These are phyloP conservation scores for Centrapalus pauciflorus DNA, from an alignment of 129 eudicot species.

Conservation along the genomic window DNA sequence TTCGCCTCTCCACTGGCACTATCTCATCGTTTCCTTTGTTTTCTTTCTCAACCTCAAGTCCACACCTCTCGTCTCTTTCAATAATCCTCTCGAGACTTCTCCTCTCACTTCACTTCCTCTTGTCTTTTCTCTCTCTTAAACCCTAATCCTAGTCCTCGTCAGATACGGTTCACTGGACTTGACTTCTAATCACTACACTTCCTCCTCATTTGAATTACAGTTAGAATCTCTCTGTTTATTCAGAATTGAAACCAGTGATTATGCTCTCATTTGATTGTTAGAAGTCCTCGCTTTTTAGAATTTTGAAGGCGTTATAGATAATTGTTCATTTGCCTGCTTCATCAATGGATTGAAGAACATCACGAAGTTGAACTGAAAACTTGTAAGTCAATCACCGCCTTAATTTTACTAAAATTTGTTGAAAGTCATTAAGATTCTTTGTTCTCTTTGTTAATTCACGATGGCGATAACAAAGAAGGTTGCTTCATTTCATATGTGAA, in stretches of 20 bases:
- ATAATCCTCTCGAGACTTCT: constrained; percentile 40
- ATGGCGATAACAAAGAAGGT: constrained; percentile 56
- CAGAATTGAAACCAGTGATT: constrained; percentile 46
- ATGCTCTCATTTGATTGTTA: constrained; percentile 38
- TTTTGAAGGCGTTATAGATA: constrained; percentile 59
- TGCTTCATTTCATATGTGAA: constrained; percentile 51
- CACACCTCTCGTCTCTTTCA: constrained; percentile 39
- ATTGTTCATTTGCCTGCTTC: constrained; percentile 31
- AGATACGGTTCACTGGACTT: constrained; percentile 9
- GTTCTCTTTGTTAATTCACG: constrained; percentile 45
- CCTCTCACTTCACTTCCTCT: constrained; percentile 29
- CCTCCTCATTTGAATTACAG: constrained; percentile 10
- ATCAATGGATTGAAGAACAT: constrained; percentile 9
- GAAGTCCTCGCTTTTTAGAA: constrained; percentile 39
- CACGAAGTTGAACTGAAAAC: constrained; percentile 52
- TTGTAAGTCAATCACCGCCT: constrained; percentile 42
- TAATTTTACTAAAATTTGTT: constrained; percentile 35
- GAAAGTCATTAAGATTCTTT: constrained; percentile 31
- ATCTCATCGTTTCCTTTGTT: constrained; percentile 31
- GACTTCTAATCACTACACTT: background rate
- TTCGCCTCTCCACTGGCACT: constrained; percentile 41
- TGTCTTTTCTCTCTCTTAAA: constrained; percentile 23
- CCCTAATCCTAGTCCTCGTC: constrained; percentile 11
- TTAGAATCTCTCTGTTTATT: constrained; percentile 38
- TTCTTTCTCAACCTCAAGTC: constrained; percentile 41